Evolutionary conservation across 768 basidiomycete species (phyloP).

Genomic region (Phylloporus arenicola): DNA sequence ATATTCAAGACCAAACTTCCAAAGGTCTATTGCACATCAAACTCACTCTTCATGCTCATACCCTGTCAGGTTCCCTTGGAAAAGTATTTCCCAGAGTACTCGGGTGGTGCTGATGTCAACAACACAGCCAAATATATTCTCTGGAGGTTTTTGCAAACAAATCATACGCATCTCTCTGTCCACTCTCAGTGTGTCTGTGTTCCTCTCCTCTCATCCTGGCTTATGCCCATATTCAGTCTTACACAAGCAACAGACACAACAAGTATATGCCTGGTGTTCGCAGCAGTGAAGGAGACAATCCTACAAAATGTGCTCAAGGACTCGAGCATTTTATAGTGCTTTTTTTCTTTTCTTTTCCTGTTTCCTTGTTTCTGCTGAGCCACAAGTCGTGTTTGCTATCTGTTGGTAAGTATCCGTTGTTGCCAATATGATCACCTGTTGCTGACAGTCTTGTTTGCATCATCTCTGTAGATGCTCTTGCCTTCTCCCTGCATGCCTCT

Average conservation of each 20-base stretch:
- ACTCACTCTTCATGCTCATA: neutral
- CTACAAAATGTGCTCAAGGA: slow-evolving; percentile 83
- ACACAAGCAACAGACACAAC: slow-evolving; percentile 88
- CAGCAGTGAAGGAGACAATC: slow-evolving; percentile 91
- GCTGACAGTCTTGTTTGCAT: slow-evolving; percentile 13
- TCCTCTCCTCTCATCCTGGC: neutral
- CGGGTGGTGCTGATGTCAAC: slow-evolving; percentile 84
- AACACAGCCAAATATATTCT: slow-evolving; percentile 93
- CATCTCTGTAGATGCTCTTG: slow-evolving; percentile 29
- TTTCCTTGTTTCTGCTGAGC: slow-evolving; percentile 2
- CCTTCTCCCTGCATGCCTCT: slow-evolving; percentile 20
- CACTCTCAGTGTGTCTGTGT: slow-evolving; percentile 75
- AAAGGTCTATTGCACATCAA: slow-evolving; percentile 31
- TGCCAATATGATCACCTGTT: neutral
- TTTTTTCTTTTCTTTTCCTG: neutral
- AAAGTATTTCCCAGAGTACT: slow-evolving; percentile 81
- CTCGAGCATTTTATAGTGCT: slow-evolving; percentile 64
- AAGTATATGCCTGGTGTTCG: slow-evolving; percentile 77
- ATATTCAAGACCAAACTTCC: slow-evolving; percentile 72
- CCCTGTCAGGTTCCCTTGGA: slow-evolving; percentile 59
- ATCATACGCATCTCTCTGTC: slow-evolving; percentile 74
- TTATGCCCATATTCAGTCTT: slow-evolving; percentile 40
- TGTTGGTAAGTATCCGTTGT: slow-evolving; percentile 18
- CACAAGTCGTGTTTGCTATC: slow-evolving; percentile 20
- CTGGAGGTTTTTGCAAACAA: slow-evolving; percentile 93